Evolutionary conservation across 495 filamentous ascomycete genomes (phyloP).

Genomic region (Darksidea phi): DNA sequence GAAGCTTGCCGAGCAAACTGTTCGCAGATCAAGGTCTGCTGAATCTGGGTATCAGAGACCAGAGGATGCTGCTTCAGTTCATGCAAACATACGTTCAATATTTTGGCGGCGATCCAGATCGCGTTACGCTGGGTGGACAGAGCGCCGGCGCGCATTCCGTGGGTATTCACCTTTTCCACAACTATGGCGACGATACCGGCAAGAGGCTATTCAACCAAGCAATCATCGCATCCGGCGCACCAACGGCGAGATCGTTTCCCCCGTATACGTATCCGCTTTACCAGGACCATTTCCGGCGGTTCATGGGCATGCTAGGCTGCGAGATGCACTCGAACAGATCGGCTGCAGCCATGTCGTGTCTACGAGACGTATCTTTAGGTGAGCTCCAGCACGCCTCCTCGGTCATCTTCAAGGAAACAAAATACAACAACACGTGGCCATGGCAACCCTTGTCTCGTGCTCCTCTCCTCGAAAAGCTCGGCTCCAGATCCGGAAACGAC

Average conservation of each 20-base stretch:
- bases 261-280: constrained; percentile 19
- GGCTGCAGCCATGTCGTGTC: constrained; percentile 6
- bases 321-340: constrained; percentile 1
- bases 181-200: constrained; percentile 14
- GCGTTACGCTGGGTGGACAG: constrained; percentile 21
- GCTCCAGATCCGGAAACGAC: constrained; percentile 17
- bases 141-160: constrained; percentile 29
- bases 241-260: constrained; percentile 24
- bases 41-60: constrained; percentile 24
- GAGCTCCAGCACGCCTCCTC: constrained; percentile 4
- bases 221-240: constrained; percentile 18
- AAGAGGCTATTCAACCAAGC: constrained; percentile 23
- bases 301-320: constrained; percentile 18
- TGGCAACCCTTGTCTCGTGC: constrained; percentile 26
- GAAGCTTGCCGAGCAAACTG: constrained; percentile 10
- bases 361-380: constrained; percentile 6
- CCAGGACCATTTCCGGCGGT: constrained; percentile 13
- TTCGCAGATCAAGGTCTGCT: constrained; percentile 24
- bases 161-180: constrained; percentile 24
- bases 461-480: constrained; percentile 23
- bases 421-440: constrained; percentile 27
- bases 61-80: constrained; percentile 24
- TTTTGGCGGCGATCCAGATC: constrained; percentile 28
- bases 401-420: background rate
- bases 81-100: constrained; percentile 15